Evolutionary conservation across 192 early-diverging fungal species (phyloP).

Genomic region (Podila verticillata): DNA sequence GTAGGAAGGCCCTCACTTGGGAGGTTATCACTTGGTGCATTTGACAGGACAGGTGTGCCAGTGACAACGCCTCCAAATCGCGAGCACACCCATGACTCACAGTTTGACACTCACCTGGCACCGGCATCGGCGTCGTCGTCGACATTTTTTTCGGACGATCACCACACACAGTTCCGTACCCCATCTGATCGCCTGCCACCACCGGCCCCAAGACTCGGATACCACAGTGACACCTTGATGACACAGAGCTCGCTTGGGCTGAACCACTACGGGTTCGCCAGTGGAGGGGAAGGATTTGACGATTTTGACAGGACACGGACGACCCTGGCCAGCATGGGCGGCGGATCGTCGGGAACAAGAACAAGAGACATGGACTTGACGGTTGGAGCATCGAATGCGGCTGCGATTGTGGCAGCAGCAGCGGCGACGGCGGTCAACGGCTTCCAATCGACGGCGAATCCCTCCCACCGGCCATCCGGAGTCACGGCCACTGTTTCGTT

Average conservation of each 20-base stretch:
- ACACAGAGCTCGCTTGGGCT: slow-evolving; percentile 45
- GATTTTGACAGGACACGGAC: slow-evolving; percentile 28
- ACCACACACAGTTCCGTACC: slow-evolving; percentile 11
- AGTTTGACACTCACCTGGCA: not conserved
- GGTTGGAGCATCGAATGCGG: not conserved
- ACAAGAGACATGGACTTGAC: not conserved
- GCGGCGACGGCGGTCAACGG: not conserved
- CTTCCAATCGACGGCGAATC: too few relatives aligned
- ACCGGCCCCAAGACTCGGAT: slow-evolving; percentile 33
- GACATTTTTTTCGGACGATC: not conserved
- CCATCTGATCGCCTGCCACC: slow-evolving; percentile 33
- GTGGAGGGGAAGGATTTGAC: not conserved
- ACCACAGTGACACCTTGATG: slow-evolving; percentile 43
- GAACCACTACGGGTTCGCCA: slow-evolving; percentile 34
- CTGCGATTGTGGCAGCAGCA: not conserved
- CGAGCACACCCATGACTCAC: not conserved
- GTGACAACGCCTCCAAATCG: too few relatives aligned
- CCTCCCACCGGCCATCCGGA: not conserved
- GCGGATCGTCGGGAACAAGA: not conserved
- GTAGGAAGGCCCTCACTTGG: too few relatives aligned
- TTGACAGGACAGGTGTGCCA: too few relatives aligned
- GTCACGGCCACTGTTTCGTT: not conserved
- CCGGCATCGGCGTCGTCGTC: slow-evolving; percentile 13
- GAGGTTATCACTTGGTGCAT: too few relatives aligned
- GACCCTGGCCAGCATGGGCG: slow-evolving; percentile 8